Evolutionary conservation across 129 eudicot genomes (phyloP).

Genomic region (Saussurea involucrata): DNA sequence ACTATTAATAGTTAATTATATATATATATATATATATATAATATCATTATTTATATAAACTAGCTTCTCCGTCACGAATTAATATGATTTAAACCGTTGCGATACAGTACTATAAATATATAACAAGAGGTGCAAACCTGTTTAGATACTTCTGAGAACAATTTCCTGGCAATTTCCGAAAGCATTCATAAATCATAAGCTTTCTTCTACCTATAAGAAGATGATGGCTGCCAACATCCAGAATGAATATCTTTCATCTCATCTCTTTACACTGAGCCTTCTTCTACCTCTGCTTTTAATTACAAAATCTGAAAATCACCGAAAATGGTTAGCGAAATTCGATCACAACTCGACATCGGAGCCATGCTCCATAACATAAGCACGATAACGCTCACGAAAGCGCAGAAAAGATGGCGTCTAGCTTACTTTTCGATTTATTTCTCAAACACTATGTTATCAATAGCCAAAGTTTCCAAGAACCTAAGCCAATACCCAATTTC

Average conservation of each 20-base stretch:
- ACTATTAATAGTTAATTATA: not conserved
- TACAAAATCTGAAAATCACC: not conserved
- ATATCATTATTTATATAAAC: not conserved
- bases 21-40: too few species aligned
- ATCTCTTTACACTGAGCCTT: not conserved
- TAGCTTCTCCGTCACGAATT: not conserved
- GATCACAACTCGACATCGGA: conserved; percentile 18
- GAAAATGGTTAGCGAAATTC: conserved; percentile 24
- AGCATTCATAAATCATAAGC: too few species aligned
- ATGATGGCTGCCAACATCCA: not conserved
- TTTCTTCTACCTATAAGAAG: not conserved
- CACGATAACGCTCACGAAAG: conserved; percentile 42
- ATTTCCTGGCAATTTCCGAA: conserved; percentile 15
- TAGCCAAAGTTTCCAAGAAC: conserved; percentile 29
- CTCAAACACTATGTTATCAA: conserved; percentile 47
- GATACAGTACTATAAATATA: not conserved
- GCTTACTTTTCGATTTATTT: conserved; percentile 49
- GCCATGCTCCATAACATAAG: conserved; percentile 36
- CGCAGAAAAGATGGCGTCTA: conserved; percentile 67
- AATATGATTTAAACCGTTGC: not conserved
- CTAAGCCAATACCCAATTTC: conserved; percentile 1
- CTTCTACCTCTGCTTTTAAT: not conserved
- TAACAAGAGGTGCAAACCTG: not conserved
- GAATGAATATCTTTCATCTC: conserved; percentile 20
- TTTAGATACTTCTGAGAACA: not conserved